These are phyloP conservation scores for Skeletonema menzelii DNA, from an alignment of 108 stramenopile genomes.

Conservation along the genomic window DNA sequence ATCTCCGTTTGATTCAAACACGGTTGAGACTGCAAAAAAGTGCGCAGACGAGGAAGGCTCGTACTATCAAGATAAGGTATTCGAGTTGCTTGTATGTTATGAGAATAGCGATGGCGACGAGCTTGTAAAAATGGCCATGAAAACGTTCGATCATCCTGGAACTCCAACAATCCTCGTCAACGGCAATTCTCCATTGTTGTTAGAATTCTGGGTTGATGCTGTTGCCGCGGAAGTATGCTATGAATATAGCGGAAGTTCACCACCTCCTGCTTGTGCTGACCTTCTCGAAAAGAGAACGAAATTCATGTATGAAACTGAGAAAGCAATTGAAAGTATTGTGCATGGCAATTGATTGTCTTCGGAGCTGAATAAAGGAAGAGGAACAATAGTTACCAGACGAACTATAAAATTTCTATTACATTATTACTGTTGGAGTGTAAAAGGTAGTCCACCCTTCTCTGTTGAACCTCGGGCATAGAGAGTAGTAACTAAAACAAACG, in stretches of 20 bases:
- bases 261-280: background rate
- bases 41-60: background rate
- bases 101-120: background rate
- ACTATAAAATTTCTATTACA: too few species aligned
- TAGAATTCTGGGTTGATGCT: background rate
- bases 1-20: background rate
- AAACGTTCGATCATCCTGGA: background rate
- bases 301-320: background rate
- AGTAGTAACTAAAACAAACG: too few species aligned
- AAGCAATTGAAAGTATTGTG: background rate
- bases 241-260: background rate
- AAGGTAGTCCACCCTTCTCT: too few species aligned
- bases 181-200: background rate
- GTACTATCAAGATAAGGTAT: background rate
- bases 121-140: background rate
- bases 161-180: slow-evolving; percentile 1
- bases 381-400: too few species aligned
- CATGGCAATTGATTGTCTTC: background rate
- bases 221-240: background rate
- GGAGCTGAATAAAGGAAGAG: background rate
- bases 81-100: background rate
- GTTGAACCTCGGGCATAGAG: too few species aligned
- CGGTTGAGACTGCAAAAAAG: background rate
- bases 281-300: background rate
- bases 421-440: too few species aligned